Evolutionary conservation across 2,329 filamentous ascomycete genomes (phyloP).

Genomic region (Microsporum canis): DNA sequence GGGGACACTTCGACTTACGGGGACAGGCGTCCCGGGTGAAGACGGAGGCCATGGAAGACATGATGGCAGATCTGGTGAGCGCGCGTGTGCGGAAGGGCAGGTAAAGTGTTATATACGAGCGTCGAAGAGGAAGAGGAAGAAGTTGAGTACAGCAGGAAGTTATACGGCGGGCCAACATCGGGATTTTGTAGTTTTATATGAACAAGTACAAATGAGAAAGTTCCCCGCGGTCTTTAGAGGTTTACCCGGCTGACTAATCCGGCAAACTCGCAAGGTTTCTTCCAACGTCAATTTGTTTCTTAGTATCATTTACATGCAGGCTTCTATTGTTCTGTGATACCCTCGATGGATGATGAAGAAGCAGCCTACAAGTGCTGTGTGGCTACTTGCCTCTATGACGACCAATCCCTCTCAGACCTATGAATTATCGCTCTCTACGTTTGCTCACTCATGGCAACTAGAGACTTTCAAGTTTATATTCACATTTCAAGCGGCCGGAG

Average conservation of each 20-base stretch:
- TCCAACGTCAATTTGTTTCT: not conserved
- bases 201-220: not conserved
- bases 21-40: conserved; percentile 36
- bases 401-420: too few relatives aligned
- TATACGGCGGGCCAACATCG: not conserved
- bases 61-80: conserved; percentile 13
- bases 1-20: conserved; percentile 26
- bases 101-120: not conserved
- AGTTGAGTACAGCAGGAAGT: not conserved
- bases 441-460: too few relatives aligned
- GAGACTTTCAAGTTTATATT: too few relatives aligned
- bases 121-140: not conserved
- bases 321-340: too few relatives aligned
- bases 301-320: not conserved
- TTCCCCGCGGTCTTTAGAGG: not conserved
- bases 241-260: not conserved
- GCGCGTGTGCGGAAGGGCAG: not conserved
- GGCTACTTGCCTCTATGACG: too few relatives aligned
- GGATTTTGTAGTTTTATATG: not conserved
- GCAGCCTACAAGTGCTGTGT: too few relatives aligned
- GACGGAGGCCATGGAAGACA: conserved; percentile 32
- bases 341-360: too few relatives aligned
- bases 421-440: too few relatives aligned
- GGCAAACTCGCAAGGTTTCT: not conserved
- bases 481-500: too few relatives aligned